Evolutionary conservation across 176 grass and related monocot species (phyloP).

Genomic region (Triticum aestivum): DNA sequence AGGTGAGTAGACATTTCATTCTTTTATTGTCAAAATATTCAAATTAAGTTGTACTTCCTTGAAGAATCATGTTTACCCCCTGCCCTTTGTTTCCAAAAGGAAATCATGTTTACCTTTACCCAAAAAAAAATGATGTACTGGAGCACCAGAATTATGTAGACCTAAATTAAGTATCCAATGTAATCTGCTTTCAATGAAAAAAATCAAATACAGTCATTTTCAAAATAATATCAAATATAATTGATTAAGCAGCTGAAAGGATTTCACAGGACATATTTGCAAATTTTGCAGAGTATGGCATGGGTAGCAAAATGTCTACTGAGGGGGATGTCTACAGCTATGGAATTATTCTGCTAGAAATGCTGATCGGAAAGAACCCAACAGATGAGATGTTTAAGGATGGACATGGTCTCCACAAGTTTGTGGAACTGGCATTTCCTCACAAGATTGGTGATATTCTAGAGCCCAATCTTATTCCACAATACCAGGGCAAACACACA

Average conservation of each 20-base stretch:
- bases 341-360: conserved; percentile 32
- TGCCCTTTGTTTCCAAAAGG: not conserved
- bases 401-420: not conserved
- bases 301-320: conserved; percentile 12
- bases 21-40: not conserved
- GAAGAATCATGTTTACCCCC: not conserved
- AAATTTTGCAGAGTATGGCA: conserved; percentile 32
- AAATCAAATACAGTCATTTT: not conserved
- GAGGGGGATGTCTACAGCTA: conserved; percentile 33
- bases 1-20: not conserved
- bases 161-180: not conserved
- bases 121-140: not conserved
- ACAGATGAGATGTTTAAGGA: not conserved
- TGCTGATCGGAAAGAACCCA: not conserved
- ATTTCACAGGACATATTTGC: not conserved
- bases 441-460: conserved; percentile 17
- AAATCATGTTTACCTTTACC: not conserved
- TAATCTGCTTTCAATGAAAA: not conserved
- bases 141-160: not conserved
- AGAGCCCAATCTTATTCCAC: not conserved
- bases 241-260: not conserved
- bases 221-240: not conserved
- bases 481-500: not conserved
- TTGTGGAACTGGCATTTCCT: not conserved
- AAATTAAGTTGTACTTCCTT: not conserved